Conservation (phyloP, 192 early-diverging fungal species). For the Chytriomyces sp. region DNA sequence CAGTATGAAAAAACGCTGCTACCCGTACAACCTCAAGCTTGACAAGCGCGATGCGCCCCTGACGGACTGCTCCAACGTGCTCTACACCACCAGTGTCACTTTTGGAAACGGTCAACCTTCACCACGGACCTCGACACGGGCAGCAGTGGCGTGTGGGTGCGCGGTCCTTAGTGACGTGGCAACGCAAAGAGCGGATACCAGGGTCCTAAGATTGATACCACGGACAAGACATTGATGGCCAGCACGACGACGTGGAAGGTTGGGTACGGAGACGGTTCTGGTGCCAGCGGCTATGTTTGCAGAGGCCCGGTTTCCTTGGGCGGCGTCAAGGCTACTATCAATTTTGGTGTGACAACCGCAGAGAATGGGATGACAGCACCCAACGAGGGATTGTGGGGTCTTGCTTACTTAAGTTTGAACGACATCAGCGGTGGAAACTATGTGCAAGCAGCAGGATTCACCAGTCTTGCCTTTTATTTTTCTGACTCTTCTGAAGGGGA, state of each 20-base stretch:
- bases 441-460: conserved; percentile 27
- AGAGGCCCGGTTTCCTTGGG: conserved; percentile 33
- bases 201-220: not conserved
- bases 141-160: conserved; percentile 33
- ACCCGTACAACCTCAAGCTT: too few species aligned
- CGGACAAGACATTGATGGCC: not conserved
- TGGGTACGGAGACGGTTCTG: conserved; percentile 2
- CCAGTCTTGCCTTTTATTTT: conserved; percentile 53
- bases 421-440: conserved; percentile 28
- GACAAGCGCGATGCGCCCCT: not conserved
- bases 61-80: not conserved
- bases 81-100: conserved; percentile 8
- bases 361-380: conserved; percentile 24
- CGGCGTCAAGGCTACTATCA: conserved; percentile 47
- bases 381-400: conserved; percentile 43
- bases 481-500: conserved; percentile 38
- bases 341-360: conserved; percentile 10
- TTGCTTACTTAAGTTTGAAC: conserved; percentile 36
- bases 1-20: too few species aligned
- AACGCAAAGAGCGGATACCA: not conserved
- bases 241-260: conserved; percentile 5
- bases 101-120: too few species aligned
- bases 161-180: conserved; percentile 29
- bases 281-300: conserved; percentile 39
- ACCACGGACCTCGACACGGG: conserved; percentile 40